Evolutionary conservation across 306 rosid species (phyloP), one percentile per base, ranked within the genome.

Genomic region (Vicia sativa): DNA sequence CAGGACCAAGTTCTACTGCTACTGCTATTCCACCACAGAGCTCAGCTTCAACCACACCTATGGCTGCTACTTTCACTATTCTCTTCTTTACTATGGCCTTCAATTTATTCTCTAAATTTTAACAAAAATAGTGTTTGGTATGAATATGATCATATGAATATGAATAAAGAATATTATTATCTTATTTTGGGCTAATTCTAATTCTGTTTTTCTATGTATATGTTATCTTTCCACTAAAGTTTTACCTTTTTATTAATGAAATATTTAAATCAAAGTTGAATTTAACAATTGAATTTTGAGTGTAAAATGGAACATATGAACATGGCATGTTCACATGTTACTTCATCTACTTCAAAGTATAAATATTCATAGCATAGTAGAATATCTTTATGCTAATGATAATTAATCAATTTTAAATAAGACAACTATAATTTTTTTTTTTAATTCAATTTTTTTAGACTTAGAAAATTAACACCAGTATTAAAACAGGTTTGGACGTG

Each of bases 11-110:
- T 41, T 25, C 28, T 25, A 25, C 28, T 1, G 38, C 39, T 3
- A 65, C 25, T 11, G 42, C 77, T 37, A 39, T 59, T 66, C 81
- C 78, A 25, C 73, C 81, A 18, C 19, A 34, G 3, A 57, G 70
- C 76, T 61, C 80, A 5, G 73, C 81, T 71, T 66, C 80, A 5
- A 70, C 83, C 35, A 26, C 63, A 4, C 9, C 76, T 56, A 23
- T 56, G 0, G 45, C 73, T 31, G 28, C 80, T 56, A 23, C 81
- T 34, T 62, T 56, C 34, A 41, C 74, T 62, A 16, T 75, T 29
- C 43, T 71, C 61, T 23, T 71, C 11, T 13, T 70, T 12, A 61
- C 78, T 38, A 35, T 67, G n/a, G 57, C 71, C 60, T 25, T 72
- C 14, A 68, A 45, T 26, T 28, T 67, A 15, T 26, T 75, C 15